phyloP scores from a whole-genome alignment of 345 rosid species.

The Populus alba region DNA sequence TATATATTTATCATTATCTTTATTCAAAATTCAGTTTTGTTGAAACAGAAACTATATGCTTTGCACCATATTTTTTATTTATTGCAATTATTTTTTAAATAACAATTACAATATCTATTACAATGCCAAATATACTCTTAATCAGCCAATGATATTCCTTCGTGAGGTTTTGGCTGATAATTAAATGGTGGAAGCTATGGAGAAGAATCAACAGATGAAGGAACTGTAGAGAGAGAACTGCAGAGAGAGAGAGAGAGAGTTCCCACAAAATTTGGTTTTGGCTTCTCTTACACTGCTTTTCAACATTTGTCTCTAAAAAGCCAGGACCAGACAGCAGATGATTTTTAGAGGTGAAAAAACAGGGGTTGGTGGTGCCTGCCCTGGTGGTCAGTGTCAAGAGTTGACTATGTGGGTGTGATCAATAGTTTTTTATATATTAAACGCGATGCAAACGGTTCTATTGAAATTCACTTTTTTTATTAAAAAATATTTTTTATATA shows the following conservation, averaged over 20 bases:
- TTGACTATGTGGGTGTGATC: not conserved
- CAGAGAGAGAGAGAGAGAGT: not conserved
- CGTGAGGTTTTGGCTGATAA: slow-evolving; percentile 64
- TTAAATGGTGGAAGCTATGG: slow-evolving; percentile 74
- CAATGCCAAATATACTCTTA: no score
- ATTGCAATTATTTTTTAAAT: no score
- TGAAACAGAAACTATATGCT: no score
- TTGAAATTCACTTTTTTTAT: no score
- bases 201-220: slow-evolving; percentile 21
- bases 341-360: not conserved
- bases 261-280: slow-evolving; percentile 8
- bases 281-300: slow-evolving; percentile 31
- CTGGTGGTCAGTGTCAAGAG: not conserved
- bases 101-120: no score
- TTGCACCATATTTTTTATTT: no score
- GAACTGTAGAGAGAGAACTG: slow-evolving; percentile 11
- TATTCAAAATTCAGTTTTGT: no score
- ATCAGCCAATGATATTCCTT: slow-evolving; percentile 58
- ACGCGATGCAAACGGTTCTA: no score
- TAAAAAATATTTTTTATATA: no score
- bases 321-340: slow-evolving; percentile 25
- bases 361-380: not conserved
- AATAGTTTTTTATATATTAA: no score
- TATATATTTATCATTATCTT: no score
- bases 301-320: slow-evolving; percentile 38